Evolutionary conservation across 306 rosid species (phyloP).

Genomic region (Vigna radiata): DNA sequence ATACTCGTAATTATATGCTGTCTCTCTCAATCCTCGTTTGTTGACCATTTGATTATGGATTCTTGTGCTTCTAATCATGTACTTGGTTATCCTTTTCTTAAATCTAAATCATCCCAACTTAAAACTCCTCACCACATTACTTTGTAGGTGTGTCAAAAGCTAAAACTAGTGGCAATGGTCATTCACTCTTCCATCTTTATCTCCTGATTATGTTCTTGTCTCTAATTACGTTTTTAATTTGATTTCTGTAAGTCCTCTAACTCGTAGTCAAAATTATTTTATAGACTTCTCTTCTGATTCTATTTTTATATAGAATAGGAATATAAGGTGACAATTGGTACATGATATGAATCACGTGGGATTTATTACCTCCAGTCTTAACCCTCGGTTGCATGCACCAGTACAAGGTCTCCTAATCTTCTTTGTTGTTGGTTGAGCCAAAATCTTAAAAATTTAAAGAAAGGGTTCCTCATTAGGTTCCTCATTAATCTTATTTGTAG

Average conservation of each 20-base stretch:
- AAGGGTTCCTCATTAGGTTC: neutral
- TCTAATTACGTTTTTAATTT: neutral
- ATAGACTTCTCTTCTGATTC: neutral
- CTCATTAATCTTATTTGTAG: neutral
- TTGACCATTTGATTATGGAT: neutral
- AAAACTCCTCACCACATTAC: neutral
- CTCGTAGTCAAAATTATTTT: neutral
- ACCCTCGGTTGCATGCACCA: neutral
- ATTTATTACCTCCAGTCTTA: neutral
- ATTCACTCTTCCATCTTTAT: neutral
- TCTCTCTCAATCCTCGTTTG: neutral
- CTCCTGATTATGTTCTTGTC: neutral
- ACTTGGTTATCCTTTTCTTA: neutral
- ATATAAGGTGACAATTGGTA: neutral
- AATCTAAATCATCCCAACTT: neutral
- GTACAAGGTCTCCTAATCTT: neutral
- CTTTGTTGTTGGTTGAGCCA: neutral
- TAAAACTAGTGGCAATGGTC: neutral
- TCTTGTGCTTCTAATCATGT: neutral
- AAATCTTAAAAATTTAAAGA: neutral
- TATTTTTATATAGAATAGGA: neutral
- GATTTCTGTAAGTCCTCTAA: neutral
- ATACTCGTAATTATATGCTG: neutral
- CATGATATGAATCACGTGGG: neutral
- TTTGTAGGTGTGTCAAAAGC: neutral